Base-by-base conservation (phyloP, 441 rosid genomes). In the Isatis lusitanica region DNA sequence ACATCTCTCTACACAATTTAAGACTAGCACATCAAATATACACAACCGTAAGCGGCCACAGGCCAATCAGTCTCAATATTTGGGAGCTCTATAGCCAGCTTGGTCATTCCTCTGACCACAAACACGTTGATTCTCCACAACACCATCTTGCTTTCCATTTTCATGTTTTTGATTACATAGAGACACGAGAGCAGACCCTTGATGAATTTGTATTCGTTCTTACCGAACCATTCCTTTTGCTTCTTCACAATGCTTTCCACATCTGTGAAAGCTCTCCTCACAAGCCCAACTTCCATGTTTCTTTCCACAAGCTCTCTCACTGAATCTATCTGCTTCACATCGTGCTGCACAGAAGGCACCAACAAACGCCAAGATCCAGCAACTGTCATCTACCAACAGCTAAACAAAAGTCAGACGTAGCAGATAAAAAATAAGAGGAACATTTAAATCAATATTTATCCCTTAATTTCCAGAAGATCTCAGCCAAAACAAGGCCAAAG, bases 191-290 rank as follows among this genome's bases (percentile, higher is more conserved):
- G 16, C 39, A 67, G 6, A 26, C 38, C 16, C 57, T 31, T 56
- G 0, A 44, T 3, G 21, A 33, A 46, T 33, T 18, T 6, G 66
- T 18, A 57, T 1, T 69, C 57, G 9, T 8, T 43, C 9, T 2
- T 15, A 46, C 10, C 13, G 3, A 10, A 44, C 74, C 66, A 58
- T 1, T 33, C 26, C 24, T 11, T 1, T 31, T 56, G 66, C 36
- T 69, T 69, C 65, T 59, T 57, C 66, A 69, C 44, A 33, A 44
- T 18, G 44, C 13, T 58, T 21, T 69, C 74, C n/a, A 69, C 6
- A 43, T 57, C 74, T 21, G 66, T 57, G 35, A 69, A 57, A 17
- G 46, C 74, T 69, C 66, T 69, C 56, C 65, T 69, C 43, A 69
- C 74, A 12, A 69, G 15, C 36, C 57, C 74, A 6, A 44, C 66